These are phyloP conservation scores for Colletotrichum tropicicola DNA, from an alignment of 2,329 filamentous ascomycete genomes.

Conservation along the genomic window DNA sequence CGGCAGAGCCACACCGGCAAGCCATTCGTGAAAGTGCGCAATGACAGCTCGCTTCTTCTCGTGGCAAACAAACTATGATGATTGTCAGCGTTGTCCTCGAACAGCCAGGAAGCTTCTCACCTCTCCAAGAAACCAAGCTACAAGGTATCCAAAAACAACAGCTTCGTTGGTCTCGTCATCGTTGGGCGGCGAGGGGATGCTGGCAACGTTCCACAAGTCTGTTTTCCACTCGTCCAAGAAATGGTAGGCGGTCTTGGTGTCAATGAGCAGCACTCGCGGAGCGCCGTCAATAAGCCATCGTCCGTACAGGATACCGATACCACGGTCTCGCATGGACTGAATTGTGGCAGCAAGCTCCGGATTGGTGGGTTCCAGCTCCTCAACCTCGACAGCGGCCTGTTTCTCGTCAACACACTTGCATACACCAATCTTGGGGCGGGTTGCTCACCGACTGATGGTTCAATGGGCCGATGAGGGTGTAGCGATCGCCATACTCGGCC, in stretches of 20 bases:
- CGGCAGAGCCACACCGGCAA: constrained; percentile 91
- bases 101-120: constrained; percentile 57
- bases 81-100: constrained; percentile 24
- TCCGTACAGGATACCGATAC: constrained; percentile 90
- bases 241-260: constrained; percentile 91
- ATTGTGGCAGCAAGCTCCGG: constrained; percentile 85
- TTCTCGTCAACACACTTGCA: constrained; percentile 18
- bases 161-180: constrained; percentile 98
- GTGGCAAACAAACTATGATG: constrained; percentile 85
- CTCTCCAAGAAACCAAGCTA: constrained; percentile 98
- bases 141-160: constrained; percentile 95
- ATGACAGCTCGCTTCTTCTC: constrained; percentile 93
- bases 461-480: constrained; percentile 93
- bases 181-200: constrained; percentile 90
- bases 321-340: constrained; percentile 90
- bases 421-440: neutral
- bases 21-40: constrained; percentile 99
- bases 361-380: constrained; percentile 86
- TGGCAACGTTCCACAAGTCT: constrained; percentile 91
- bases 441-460: constrained; percentile 84
- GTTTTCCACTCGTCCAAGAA: constrained; percentile 97
- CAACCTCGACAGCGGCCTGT: constrained; percentile 96
- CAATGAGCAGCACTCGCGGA: constrained; percentile 90
- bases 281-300: constrained; percentile 98
- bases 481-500: constrained; percentile 97